Percentiles rank a stretch among this genome's conserved stretches.
phyloP scores from a whole-genome alignment of 306 rosid species.

The Castanea crenata region DNA sequence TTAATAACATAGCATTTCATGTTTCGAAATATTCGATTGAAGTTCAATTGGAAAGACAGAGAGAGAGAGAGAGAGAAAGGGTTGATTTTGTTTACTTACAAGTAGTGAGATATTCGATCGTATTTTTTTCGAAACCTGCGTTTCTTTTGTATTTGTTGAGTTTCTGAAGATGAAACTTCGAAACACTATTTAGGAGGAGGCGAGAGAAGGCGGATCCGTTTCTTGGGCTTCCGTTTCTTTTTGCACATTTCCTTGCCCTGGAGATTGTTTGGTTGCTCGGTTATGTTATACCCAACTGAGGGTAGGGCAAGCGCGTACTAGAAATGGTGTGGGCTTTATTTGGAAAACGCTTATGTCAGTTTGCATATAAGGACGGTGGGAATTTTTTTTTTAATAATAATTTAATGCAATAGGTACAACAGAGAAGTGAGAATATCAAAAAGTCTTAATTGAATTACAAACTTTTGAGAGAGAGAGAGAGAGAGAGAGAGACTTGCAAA shows the following conservation, averaged over 20 bases:
- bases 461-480: no score
- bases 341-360: no score
- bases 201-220: constrained; percentile 12
- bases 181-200: constrained; percentile 1
- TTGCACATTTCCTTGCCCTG: not conserved
- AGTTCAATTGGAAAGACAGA: not conserved
- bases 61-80: not conserved
- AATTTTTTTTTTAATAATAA: no score
- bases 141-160: constrained; percentile 27
- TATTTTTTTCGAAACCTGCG: constrained; percentile 32
- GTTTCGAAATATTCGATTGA: not conserved
- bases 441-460: no score
- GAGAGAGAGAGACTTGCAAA: no score
- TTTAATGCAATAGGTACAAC: no score
- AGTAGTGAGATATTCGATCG: not conserved
- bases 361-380: no score
- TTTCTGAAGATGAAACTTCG: constrained; percentile 28
- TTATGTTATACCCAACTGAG: not conserved
- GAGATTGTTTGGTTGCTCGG: not conserved
- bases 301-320: not conserved
- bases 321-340: not conserved
- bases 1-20: not conserved
- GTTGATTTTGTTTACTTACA: constrained; percentile 7
- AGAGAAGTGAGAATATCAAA: no score
- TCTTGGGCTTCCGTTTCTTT: constrained; percentile 31